phyloP scores from a whole-genome alignment of 2,329 filamentous ascomycete genomes.

The Verticillium zaregamsianum region DNA sequence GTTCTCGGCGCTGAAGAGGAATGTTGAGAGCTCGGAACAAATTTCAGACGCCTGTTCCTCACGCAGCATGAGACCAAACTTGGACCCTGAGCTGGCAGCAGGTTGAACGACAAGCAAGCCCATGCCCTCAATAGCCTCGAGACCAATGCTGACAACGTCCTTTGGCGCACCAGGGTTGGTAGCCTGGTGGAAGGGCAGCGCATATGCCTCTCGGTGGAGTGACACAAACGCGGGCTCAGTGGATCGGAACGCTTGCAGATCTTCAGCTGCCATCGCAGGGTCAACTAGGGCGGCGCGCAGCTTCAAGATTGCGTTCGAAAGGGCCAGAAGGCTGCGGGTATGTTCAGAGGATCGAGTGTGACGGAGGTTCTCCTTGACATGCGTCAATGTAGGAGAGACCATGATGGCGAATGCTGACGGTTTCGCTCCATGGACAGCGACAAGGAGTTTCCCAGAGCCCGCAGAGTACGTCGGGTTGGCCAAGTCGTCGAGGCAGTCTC shows the following conservation, averaged over 20 bases:
- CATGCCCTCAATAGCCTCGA: conserved; percentile 41
- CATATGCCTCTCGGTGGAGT: conserved; percentile 40
- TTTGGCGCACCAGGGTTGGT: conserved; percentile 21
- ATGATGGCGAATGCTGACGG: conserved; percentile 43
- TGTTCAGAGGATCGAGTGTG: conserved; percentile 47
- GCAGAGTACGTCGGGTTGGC: conserved; percentile 48
- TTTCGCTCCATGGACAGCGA: conserved; percentile 46
- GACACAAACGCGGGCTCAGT: conserved; percentile 32
- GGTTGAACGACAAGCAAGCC: conserved; percentile 40
- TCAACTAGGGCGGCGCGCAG: conserved; percentile 36
- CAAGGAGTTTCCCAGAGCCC: conserved; percentile 47
- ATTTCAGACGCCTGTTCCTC: conserved; percentile 30
- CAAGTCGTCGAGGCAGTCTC: conserved; percentile 50
- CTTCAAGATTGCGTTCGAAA: conserved; percentile 48
- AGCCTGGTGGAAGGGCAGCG: conserved; percentile 27
- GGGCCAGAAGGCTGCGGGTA: conserved; percentile 45
- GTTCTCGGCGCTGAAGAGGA: conserved; percentile 18
- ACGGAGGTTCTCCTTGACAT: conserved; percentile 46
- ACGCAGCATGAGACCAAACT: conserved; percentile 24
- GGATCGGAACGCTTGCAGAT: conserved; percentile 28
- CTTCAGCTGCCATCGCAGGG: conserved; percentile 26
- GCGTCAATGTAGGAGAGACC: conserved; percentile 40
- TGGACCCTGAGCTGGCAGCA: conserved; percentile 13
- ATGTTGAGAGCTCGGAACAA: conserved; percentile 20
- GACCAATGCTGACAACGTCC: conserved; percentile 36